Conservation (phyloP, 116 monocot species). For the Zostera marina region DNA sequence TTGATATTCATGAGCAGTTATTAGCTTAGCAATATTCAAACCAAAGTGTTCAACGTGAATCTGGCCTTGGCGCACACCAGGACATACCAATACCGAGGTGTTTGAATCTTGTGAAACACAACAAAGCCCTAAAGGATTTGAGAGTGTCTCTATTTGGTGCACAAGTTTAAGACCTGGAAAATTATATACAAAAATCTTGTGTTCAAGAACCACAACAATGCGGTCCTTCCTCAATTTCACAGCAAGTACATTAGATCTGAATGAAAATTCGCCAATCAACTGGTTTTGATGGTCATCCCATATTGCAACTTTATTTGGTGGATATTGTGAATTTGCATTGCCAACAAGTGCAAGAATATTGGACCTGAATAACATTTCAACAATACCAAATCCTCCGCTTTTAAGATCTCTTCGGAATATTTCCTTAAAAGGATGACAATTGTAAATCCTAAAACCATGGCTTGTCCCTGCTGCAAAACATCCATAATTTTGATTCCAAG, state of each 20-base stretch:
- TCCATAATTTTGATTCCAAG: slow-evolving; percentile 53
- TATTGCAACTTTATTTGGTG: slow-evolving; percentile 51
- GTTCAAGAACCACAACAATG: slow-evolving; percentile 50
- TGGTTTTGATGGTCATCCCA: slow-evolving; percentile 59
- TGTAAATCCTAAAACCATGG: slow-evolving; percentile 27
- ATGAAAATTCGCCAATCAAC: slow-evolving; percentile 46
- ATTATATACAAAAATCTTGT: slow-evolving; percentile 46
- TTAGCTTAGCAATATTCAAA: slow-evolving; percentile 39
- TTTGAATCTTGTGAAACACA: slow-evolving; percentile 37
- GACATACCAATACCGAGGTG: slow-evolving; percentile 45
- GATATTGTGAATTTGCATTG: slow-evolving; percentile 35
- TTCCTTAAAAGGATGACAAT: slow-evolving; percentile 34
- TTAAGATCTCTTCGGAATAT: slow-evolving; percentile 43
- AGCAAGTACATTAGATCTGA: slow-evolving; percentile 40
- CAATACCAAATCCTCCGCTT: slow-evolving; percentile 32
- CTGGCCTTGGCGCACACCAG: slow-evolving; percentile 39
- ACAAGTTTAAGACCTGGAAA: slow-evolving; percentile 39
- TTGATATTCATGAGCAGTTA: slow-evolving; percentile 44
- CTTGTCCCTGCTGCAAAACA: slow-evolving; percentile 46
- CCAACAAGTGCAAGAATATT: slow-evolving; percentile 56
- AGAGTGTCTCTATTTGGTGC: slow-evolving; percentile 42
- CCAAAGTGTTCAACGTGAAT: slow-evolving; percentile 50
- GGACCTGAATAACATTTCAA: slow-evolving; percentile 51
- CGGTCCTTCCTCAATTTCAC: slow-evolving; percentile 37
- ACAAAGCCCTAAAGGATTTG: slow-evolving; percentile 55